These are phyloP conservation scores for Basidiobolus meristosporus DNA, from an alignment of 371 early-diverging fungal species.

Conservation along the genomic window DNA sequence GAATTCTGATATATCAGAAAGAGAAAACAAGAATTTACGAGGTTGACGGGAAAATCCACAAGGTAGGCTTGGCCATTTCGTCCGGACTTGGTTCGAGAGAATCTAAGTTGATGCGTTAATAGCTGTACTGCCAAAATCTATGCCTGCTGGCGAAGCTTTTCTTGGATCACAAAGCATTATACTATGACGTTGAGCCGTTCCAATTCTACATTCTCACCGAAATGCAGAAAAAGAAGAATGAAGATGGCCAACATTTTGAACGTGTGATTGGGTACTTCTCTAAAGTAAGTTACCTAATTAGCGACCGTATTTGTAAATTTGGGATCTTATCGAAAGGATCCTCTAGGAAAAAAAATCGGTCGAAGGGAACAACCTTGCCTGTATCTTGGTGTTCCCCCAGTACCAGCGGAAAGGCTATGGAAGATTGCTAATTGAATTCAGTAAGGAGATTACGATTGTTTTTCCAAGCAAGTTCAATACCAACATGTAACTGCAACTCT, in stretches of 20 bases:
- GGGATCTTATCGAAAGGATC: background rate
- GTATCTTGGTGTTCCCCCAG: conserved; percentile 91
- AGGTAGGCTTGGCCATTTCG: conserved; percentile 12
- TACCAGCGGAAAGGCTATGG: conserved; percentile 98
- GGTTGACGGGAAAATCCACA: conserved; percentile 91
- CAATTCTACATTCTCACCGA: conserved; percentile 93
- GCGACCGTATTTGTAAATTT: background rate
- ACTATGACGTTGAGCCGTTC: conserved; percentile 99
- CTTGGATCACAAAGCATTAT: conserved; percentile 98
- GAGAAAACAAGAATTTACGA: conserved; percentile 76
- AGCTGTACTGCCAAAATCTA: conserved; percentile 93
- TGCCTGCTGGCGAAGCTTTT: conserved; percentile 98
- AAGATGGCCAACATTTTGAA: conserved; percentile 44
- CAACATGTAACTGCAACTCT: background rate
- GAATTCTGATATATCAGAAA: conserved; percentile 95
- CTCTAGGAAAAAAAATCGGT: conserved; percentile 77
- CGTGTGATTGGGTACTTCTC: conserved; percentile 98
- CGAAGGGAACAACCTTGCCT: conserved; percentile 91
- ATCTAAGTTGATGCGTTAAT: background rate
- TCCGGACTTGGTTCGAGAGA: background rate
- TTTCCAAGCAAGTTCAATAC: background rate
- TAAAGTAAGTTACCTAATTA: conserved; percentile 32
- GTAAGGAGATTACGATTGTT: conserved; percentile 14
- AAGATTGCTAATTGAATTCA: conserved; percentile 91
- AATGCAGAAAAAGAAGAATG: conserved; percentile 49